Base-by-base conservation (phyloP, 345 rosid species). In the Lepidium africanum region DNA sequence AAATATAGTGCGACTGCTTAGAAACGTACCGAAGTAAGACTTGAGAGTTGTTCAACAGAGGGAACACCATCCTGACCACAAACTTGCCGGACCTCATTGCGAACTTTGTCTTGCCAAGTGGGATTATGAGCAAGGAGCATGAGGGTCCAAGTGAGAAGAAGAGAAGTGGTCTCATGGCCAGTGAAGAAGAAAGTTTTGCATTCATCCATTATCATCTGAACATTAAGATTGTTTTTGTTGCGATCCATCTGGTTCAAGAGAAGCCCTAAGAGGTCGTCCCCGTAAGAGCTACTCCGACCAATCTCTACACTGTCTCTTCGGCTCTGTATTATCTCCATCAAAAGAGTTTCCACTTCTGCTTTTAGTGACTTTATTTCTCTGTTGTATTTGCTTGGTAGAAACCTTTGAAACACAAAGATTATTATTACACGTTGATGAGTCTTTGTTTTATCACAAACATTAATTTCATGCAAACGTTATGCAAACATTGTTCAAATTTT, bases 121-220 rank as follows among this genome's bases (percentile, higher is more conserved):
- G 96, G 91, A 66, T 89, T 85, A 73, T 81, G 83, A 16, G 96
- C 96, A 0, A 94, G 83, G 12, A 94, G 86, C 97, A 94, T 91
- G 55, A 82, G 73, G 3, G 97, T 87, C 99, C 99, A 94, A 1
- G 99, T 94, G 46, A 94, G 92, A 42, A 91, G 77, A 27, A 89
- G 82, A 21, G 99, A 82, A 3, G 97, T 89, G 10, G 99, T 91
- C 76, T 94, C 99, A 58, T 94, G 97, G 36, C 99, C 99, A 5
- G 96, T 93, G 55, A 94, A 94, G 81, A 91, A 91, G 81, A 94
- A 91, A 27, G 99, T 94, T 50, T 94, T 94, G 84, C 96, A 89
- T 55, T 91, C 96, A 54, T 94, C 99, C 99, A 94, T 91, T 37
- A 94, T 85, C 78, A 91, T 39, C 68, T 91, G 99, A n/a, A 85